Percentiles rank a stretch among this genome's conserved stretches.
Conservation (phyloP, 495 filamentous ascomycete genomes). For the Podospora appendiculata region DNA sequence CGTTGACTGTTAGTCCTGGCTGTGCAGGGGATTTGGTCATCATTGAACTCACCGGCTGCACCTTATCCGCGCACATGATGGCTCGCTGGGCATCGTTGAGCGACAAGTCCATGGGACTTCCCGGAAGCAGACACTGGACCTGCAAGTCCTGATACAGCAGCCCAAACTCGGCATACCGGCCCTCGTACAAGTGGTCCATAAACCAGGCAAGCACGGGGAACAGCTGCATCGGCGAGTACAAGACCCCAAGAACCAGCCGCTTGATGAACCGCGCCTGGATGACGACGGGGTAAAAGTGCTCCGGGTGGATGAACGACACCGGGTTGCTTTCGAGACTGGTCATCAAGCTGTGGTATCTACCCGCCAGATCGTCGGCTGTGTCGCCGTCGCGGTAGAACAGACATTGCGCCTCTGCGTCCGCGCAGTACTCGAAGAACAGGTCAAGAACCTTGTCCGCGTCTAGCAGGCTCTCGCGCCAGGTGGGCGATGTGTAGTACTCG, state of each 20-base stretch:
- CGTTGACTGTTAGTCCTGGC: neutral
- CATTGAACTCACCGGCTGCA: slow-evolving; percentile 23
- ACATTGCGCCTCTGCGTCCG: slow-evolving; percentile 21
- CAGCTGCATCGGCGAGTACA: slow-evolving; percentile 26
- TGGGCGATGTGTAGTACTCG: slow-evolving; percentile 24
- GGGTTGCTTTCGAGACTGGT: slow-evolving; percentile 35
- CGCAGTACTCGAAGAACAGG: slow-evolving; percentile 33
- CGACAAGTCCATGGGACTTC: slow-evolving; percentile 31
- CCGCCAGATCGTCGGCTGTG: slow-evolving; percentile 32
- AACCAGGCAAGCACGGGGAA: slow-evolving; percentile 27
- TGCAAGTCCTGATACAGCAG: slow-evolving; percentile 12
- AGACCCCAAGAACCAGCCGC: slow-evolving; percentile 21
- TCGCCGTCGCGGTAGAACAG: slow-evolving; percentile 26
- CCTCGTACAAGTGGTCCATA: slow-evolving; percentile 16
- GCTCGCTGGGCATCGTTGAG: slow-evolving; percentile 36
- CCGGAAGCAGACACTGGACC: slow-evolving; percentile 23
- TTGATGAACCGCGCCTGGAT: slow-evolving; percentile 25
- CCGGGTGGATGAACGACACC: slow-evolving; percentile 32
- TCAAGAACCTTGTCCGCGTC: slow-evolving; percentile 34
- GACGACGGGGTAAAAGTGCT: slow-evolving; percentile 24
- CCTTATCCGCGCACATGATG: slow-evolving; percentile 42
- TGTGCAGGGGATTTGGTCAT: too few relatives aligned
- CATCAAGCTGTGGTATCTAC: slow-evolving; percentile 33
- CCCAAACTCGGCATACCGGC: slow-evolving; percentile 1
- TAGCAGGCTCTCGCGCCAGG: slow-evolving; percentile 26